Conservation (phyloP, 768 basidiomycete genomes). For the Termitomyces sp. region DNA sequence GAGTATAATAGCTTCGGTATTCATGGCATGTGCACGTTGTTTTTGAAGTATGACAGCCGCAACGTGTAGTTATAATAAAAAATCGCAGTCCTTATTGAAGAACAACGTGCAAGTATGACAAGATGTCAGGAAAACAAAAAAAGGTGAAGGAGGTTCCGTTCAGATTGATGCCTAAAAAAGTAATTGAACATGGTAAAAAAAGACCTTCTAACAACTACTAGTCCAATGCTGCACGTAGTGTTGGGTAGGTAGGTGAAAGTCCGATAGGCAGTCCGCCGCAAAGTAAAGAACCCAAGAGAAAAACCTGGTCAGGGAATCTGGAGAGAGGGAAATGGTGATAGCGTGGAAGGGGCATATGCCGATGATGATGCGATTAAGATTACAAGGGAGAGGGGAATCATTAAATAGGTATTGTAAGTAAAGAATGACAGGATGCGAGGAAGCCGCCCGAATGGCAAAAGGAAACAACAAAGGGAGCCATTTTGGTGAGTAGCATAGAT, state of each 20-base stretch:
- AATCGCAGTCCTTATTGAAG: not conserved
- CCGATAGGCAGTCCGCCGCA: not conserved
- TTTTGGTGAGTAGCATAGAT: conserved; percentile 2
- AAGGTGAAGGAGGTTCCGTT: not conserved
- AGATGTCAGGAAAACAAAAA: not conserved
- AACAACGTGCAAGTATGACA: not conserved
- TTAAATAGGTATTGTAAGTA: conserved; percentile 4
- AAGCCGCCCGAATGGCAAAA: not conserved
- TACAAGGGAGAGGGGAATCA: not conserved
- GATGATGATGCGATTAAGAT: not conserved
- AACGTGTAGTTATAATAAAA: not conserved
- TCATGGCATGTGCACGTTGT: not conserved
- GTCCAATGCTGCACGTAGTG: not conserved
- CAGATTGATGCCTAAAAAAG: not conserved
- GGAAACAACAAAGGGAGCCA: not conserved
- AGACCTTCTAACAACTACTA: not conserved
- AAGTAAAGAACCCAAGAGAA: not conserved
- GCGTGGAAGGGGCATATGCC: not conserved
- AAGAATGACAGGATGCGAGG: conserved; percentile 1
- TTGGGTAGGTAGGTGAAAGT: not conserved
- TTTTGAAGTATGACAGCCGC: not conserved
- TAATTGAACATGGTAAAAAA: conserved; percentile 1
- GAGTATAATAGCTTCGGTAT: conserved; percentile 6
- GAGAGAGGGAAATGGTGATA: not conserved
- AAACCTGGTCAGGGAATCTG: not conserved